Evolutionary conservation across 495 filamentous ascomycete genomes (phyloP).

Genomic region (Bombardia bombarda): DNA sequence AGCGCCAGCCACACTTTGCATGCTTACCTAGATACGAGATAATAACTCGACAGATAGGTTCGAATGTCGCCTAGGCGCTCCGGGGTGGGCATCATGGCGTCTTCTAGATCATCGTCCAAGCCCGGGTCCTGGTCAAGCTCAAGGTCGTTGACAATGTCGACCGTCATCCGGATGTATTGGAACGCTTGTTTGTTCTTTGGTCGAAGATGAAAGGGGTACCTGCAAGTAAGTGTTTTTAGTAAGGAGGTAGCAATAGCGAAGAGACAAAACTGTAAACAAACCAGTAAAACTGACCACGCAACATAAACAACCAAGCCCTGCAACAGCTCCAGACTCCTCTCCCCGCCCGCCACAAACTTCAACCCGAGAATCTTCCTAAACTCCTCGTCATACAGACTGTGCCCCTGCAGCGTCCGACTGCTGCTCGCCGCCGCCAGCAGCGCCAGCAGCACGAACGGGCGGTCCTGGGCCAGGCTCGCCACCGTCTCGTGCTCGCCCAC

Average conservation of each 20-base stretch:
- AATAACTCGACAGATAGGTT: slow-evolving; percentile 31
- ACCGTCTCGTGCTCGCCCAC: slow-evolving; percentile 27
- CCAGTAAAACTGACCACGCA: slow-evolving; percentile 36
- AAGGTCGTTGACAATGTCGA: slow-evolving; percentile 37
- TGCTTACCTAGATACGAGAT: slow-evolving; percentile 25
- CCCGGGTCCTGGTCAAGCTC: slow-evolving; percentile 30
- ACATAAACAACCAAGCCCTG: slow-evolving; percentile 39
- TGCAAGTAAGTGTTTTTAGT: slow-evolving; percentile 3
- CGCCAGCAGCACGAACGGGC: slow-evolving; percentile 37
- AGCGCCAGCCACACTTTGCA: neutral
- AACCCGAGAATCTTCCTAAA: slow-evolving; percentile 40
- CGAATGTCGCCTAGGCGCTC: slow-evolving; percentile 29
- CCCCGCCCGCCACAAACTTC: slow-evolving; percentile 41
- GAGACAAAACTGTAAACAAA: neutral
- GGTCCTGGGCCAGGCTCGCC: slow-evolving; percentile 22
- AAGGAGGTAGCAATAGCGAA: neutral
- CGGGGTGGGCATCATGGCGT: neutral
- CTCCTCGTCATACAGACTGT: slow-evolving; percentile 41
- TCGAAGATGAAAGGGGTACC: slow-evolving; percentile 43
- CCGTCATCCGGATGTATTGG: slow-evolving; percentile 39
- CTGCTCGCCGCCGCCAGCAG: slow-evolving; percentile 38
- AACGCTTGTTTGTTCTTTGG: slow-evolving; percentile 34
- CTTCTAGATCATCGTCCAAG: neutral
- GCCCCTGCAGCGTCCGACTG: slow-evolving; percentile 32
- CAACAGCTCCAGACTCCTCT: slow-evolving; percentile 36